Evolutionary conservation across 148 eudicot species (phyloP).

Genomic region (Pharnaceum exiguum): DNA sequence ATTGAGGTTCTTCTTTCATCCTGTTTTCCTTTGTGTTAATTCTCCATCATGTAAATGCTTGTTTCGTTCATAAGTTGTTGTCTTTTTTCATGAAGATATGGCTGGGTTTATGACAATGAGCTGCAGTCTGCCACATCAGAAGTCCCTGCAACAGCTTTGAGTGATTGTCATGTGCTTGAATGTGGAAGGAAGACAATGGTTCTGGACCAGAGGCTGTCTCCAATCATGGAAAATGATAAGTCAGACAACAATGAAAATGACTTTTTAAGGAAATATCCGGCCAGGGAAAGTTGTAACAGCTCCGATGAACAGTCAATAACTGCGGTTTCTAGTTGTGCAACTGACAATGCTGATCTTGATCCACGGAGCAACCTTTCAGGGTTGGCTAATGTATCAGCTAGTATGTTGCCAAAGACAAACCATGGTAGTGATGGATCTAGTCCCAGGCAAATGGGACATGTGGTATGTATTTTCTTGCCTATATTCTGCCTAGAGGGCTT

Average conservation of each 20-base stretch:
- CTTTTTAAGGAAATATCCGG: conserved; percentile 24
- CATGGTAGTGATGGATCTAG: conserved; percentile 29
- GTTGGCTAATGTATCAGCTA: conserved; percentile 21
- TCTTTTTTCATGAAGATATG: conserved; percentile 55
- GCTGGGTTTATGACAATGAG: conserved; percentile 63
- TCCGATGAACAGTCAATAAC: conserved; percentile 17
- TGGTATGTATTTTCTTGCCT: conserved; percentile 31
- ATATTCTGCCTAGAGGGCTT: neutral
- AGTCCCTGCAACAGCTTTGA: conserved; percentile 22
- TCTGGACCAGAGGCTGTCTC: conserved; percentile 15
- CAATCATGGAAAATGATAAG: conserved; percentile 12
- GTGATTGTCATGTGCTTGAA: conserved; percentile 14
- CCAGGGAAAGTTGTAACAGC: conserved; percentile 17
- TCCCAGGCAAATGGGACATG: conserved; percentile 22
- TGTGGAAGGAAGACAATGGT: conserved; percentile 15
- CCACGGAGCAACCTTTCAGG: conserved; percentile 13
- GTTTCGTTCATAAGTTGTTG: neutral
- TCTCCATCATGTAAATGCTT: neutral
- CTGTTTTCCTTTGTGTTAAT: neutral
- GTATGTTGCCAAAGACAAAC: conserved; percentile 21
- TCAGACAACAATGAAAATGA: conserved; percentile 23
- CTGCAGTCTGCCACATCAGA: conserved; percentile 34
- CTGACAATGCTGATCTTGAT: conserved; percentile 10
- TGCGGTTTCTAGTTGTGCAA: conserved; percentile 20
- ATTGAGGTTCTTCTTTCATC: conserved; percentile 51